Evolutionary conservation across 2,329 filamentous ascomycete genomes (phyloP), one percentile per base, ranked within the genome.

Genomic region (Fusarium cicatricum): DNA sequence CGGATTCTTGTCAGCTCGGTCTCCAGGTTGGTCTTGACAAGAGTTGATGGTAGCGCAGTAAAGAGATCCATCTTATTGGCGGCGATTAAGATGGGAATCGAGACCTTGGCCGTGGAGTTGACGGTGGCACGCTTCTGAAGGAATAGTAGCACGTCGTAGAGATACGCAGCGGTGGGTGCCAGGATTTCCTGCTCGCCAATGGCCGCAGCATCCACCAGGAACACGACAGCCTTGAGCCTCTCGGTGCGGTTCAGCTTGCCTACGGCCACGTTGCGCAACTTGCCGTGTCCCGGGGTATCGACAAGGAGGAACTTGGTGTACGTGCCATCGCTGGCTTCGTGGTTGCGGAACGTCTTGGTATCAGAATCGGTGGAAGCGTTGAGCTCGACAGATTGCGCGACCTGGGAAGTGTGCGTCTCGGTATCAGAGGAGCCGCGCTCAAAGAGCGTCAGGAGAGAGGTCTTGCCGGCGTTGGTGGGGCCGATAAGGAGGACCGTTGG

Each of bases 41-140:
- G 80, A 6, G 84, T 82, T 0, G 90, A 85, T 0, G 95, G 95
- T 45, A 97, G 78, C 8, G 94, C 92, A 0, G 95, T 97, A 73
- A 99, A 99, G 1, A 99, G 82, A 73, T 99, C 95, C 71, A 92
- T 84, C 82, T 99, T 99, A 77, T 98, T 99, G 48, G 92, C 93
- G 2, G 92, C 93, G 29, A 99, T 80, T 31, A 99, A 82, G 8
- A 99, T 82, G 0, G 90, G 87, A 9, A 95, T 82, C 39, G 82
- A 62, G 2, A 55, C 59, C 66, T 71, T 74, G 37, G 69, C 60
- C 62, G 72, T 75, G 50, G 66, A 60, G 42, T 68, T 72, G 28
- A 66, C 66, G 26, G 85, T 83, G 42, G 86, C 83, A 40, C 88
- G 83, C 75, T 88, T 90, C 78, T 98, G 95, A 54, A 99, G 80